These are phyloP conservation scores for Vigna nakashimae DNA, from an alignment of 306 rosid species.

Conservation along the genomic window DNA sequence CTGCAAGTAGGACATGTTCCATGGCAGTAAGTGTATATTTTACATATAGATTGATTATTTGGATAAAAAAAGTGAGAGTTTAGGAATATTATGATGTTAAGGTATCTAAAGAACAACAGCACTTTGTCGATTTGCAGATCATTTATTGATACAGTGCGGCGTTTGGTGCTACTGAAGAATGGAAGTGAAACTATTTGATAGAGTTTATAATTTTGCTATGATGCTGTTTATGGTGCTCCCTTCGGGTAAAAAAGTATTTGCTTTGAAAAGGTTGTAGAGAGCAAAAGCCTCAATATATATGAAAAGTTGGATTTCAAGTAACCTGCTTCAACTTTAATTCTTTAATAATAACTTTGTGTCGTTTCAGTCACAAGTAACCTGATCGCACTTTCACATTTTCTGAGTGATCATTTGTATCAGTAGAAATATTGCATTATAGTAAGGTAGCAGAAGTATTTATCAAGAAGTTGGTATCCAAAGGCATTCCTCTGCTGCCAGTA, in stretches of 20 bases:
- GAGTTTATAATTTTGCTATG: slow-evolving; percentile 2
- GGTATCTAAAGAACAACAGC: slow-evolving; percentile 16
- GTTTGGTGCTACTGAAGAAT: slow-evolving; percentile 49
- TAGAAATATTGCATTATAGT: too few relatives aligned
- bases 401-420: too few relatives aligned
- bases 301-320: slow-evolving; percentile 3
- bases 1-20: slow-evolving; percentile 71
- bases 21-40: slow-evolving; percentile 67
- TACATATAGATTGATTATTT: slow-evolving; percentile 12
- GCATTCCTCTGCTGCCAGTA: too few relatives aligned
- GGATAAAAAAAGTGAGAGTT: not conserved
- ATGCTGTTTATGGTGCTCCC: slow-evolving; percentile 38
- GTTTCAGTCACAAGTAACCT: too few relatives aligned
- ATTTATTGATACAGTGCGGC: slow-evolving; percentile 46
- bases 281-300: not conserved
- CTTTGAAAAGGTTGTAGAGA: slow-evolving; percentile 23
- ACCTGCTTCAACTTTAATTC: slow-evolving; percentile 35
- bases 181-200: slow-evolving; percentile 28
- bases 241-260: slow-evolving; percentile 1
- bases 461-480: too few relatives aligned
- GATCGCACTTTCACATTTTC: too few relatives aligned
- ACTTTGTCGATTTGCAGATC: slow-evolving; percentile 48
- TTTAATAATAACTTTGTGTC: not conserved
- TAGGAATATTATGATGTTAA: not conserved
- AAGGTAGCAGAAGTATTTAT: too few relatives aligned